These are phyloP conservation scores for Cyberlindnera samutprakarnensis DNA, from an alignment of 805 yeast species.

Conservation along the genomic window DNA sequence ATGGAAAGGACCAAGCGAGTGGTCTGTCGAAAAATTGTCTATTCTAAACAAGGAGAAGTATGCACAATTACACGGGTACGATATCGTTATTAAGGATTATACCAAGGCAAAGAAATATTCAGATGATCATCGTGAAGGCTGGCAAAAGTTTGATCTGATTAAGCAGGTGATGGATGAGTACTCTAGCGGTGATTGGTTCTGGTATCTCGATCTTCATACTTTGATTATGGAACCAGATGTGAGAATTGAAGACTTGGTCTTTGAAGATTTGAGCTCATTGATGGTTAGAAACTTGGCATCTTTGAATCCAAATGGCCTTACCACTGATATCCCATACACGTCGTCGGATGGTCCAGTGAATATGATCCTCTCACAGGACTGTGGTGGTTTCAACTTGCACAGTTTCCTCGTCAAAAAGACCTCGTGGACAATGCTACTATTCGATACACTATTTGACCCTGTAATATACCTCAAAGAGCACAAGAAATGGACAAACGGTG, in stretches of 20 bases:
- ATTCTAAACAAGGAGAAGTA: slow-evolving; percentile 40
- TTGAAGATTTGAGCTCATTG: slow-evolving; percentile 23
- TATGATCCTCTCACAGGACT: slow-evolving; percentile 32
- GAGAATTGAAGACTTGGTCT: slow-evolving; percentile 28
- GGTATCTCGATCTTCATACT: slow-evolving; percentile 34
- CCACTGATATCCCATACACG: slow-evolving; percentile 24
- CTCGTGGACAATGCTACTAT: slow-evolving; percentile 29
- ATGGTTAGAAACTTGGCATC: slow-evolving; percentile 26
- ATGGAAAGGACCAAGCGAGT: slow-evolving; percentile 32
- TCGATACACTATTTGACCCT: slow-evolving; percentile 36
- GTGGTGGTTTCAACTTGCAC: slow-evolving; percentile 34
- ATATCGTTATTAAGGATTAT: slow-evolving; percentile 36
- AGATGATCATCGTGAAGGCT: slow-evolving; percentile 40
- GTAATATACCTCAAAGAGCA: slow-evolving; percentile 33
- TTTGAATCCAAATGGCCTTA: slow-evolving; percentile 29
- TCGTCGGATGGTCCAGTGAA: slow-evolving; percentile 28
- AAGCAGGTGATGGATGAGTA: slow-evolving; percentile 28
- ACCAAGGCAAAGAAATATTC: slow-evolving; percentile 40
- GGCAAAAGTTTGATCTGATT: slow-evolving; percentile 34
- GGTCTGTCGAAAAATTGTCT: slow-evolving; percentile 42
- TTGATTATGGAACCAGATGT: slow-evolving; percentile 33
- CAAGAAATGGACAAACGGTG: slow-evolving; percentile 31
- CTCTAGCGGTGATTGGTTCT: slow-evolving; percentile 29
- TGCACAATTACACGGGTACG: slow-evolving; percentile 41
- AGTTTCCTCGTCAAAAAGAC: slow-evolving; percentile 32